phyloP scores from a whole-genome alignment of 2,329 filamentous ascomycete genomes.

The Ceratocystis huliohia region DNA sequence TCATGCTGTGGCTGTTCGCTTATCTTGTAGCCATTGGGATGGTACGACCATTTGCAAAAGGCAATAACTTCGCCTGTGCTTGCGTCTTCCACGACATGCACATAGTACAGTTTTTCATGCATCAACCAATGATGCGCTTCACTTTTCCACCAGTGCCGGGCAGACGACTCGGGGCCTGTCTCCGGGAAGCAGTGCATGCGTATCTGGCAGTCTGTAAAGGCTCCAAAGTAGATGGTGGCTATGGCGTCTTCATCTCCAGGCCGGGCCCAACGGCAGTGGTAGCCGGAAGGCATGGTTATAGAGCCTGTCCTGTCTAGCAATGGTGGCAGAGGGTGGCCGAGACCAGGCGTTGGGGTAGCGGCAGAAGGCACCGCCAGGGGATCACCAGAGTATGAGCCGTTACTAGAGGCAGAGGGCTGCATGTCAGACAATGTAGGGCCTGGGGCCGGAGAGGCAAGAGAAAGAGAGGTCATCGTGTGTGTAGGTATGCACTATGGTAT shows the following conservation, averaged over 20 bases:
- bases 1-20: background rate
- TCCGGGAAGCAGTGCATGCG: slow-evolving; percentile 19
- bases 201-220: slow-evolving; percentile 14
- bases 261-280: slow-evolving; percentile 15
- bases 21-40: slow-evolving; percentile 15
- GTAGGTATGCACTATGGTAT: no score
- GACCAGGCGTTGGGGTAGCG: background rate
- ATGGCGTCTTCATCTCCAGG: slow-evolving; percentile 15
- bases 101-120: slow-evolving; percentile 16
- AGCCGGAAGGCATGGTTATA: slow-evolving; percentile 11
- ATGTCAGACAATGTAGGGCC: background rate
- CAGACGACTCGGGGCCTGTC: background rate
- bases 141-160: slow-evolving; percentile 15
- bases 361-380: background rate
- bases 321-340: background rate
- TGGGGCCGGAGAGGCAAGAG: background rate
- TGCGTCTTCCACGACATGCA: slow-evolving; percentile 3
- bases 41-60: slow-evolving; percentile 21
- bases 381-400: background rate
- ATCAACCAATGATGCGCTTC: slow-evolving; percentile 17
- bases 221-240: slow-evolving; percentile 17
- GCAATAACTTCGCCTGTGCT: slow-evolving; percentile 14
- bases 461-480: background rate
- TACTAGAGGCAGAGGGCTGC: background rate
- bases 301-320: background rate